Evolutionary conservation across 768 basidiomycete species (phyloP).

Genomic region (Tulasnella sp.): DNA sequence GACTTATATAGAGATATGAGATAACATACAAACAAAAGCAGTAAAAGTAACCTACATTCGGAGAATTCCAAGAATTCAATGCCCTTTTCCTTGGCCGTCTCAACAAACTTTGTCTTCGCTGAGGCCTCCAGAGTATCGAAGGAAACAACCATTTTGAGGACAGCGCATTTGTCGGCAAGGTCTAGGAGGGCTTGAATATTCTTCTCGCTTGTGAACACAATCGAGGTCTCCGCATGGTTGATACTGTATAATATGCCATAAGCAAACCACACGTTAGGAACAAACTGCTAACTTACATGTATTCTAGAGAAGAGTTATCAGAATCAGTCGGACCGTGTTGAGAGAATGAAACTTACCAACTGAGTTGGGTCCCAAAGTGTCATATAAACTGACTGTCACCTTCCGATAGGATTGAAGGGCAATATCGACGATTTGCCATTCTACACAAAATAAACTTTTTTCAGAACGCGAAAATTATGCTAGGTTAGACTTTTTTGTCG

Average conservation of each 20-base stretch:
- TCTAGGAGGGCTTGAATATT: slow-evolving; percentile 71
- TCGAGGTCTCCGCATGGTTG: slow-evolving; percentile 67
- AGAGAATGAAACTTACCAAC: not conserved
- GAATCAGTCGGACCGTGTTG: no score
- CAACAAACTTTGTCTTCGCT: slow-evolving; percentile 40
- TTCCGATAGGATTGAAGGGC: not conserved
- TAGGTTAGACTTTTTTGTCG: no score
- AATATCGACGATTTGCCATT: slow-evolving; percentile 5
- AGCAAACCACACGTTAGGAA: slow-evolving; percentile 66
- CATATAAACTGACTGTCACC: not conserved
- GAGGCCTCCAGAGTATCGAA: slow-evolving; percentile 49
- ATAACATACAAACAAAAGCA: not conserved
- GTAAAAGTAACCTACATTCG: slow-evolving; percentile 43
- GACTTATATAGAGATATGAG: slow-evolving; percentile 34
- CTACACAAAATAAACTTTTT: no score
- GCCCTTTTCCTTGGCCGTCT: slow-evolving; percentile 56
- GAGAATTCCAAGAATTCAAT: slow-evolving; percentile 49
- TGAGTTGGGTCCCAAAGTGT: not conserved
- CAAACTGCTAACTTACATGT: slow-evolving; percentile 95
- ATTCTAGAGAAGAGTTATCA: no score
- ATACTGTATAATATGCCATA: slow-evolving; percentile 70
- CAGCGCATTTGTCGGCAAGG: slow-evolving; percentile 45
- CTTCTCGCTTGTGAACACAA: slow-evolving; percentile 59
- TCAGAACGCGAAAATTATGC: no score
- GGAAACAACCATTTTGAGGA: slow-evolving; percentile 61